These are phyloP conservation scores for Monosporozyma yasuniensis DNA, from an alignment of 805 yeast genomes.

Conservation along the genomic window DNA sequence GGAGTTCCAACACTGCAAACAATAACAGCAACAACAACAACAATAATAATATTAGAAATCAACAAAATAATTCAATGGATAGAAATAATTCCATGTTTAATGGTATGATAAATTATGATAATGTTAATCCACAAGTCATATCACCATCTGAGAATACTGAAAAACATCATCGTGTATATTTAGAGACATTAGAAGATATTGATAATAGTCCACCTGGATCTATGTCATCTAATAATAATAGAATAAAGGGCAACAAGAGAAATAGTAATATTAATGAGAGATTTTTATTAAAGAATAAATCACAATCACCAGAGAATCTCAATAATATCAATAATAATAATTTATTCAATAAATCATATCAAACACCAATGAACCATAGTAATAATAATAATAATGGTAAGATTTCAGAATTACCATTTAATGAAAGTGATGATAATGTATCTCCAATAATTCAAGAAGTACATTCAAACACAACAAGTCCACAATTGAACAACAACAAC, in stretches of 20 bases:
- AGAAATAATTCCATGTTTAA: slow-evolving; percentile 2
- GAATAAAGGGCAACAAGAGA: not conserved
- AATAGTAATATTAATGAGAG: slow-evolving; percentile 5
- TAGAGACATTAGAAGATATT: slow-evolving; percentile 3
- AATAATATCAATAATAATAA: not conserved
- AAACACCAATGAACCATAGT: not conserved
- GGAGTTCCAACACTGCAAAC: not conserved
- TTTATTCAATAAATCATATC: not conserved
- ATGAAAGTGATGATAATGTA: slow-evolving; percentile 12
- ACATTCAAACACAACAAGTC: not conserved
- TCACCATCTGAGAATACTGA: not conserved
- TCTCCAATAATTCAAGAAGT: not conserved
- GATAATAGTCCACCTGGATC: slow-evolving; percentile 1
- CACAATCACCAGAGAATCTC: slow-evolving; percentile 8
- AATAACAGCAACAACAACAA: not conserved
- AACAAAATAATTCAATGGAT: not conserved
- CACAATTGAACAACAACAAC: not conserved
- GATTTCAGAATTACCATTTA: slow-evolving; percentile 22
- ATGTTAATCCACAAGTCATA: not conserved
- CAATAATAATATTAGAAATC: not conserved
- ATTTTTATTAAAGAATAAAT: slow-evolving; percentile 20
- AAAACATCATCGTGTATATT: not conserved
- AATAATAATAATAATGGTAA: slow-evolving; percentile 4
- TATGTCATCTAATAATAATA: not conserved
- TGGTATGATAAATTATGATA: slow-evolving; percentile 1